Evolutionary conservation across 371 early-diverging fungal genomes (phyloP).

Genomic region (Haplosporangium sp.): DNA sequence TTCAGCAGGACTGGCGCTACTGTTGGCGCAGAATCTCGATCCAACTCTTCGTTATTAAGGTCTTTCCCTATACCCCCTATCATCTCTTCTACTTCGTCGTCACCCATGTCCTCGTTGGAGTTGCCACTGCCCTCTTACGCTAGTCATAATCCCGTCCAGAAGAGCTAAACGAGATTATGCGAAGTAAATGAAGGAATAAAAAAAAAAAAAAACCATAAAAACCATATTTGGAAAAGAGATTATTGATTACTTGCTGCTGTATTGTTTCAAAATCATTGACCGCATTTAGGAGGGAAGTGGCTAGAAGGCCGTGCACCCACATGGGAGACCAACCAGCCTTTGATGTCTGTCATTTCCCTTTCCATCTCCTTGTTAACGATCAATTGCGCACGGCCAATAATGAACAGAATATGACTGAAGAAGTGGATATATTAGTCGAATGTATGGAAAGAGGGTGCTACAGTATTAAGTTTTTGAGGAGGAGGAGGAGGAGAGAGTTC

Average conservation of each 20-base stretch:
- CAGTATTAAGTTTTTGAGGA: too few relatives aligned
- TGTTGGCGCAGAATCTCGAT: slow-evolving; percentile 1
- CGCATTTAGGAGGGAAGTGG: too few relatives aligned
- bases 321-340: too few relatives aligned
- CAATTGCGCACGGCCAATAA: too few relatives aligned
- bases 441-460: too few relatives aligned
- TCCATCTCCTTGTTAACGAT: too few relatives aligned
- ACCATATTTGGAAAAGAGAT: neutral
- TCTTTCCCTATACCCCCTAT: slow-evolving; percentile 38
- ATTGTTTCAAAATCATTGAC: too few relatives aligned
- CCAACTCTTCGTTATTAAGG: slow-evolving; percentile 20
- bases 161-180: neutral
- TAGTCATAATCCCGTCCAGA: neutral
- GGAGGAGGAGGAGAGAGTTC: too few relatives aligned
- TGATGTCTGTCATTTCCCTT: too few relatives aligned
- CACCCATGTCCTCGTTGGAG: neutral
- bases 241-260: neutral
- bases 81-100: neutral
- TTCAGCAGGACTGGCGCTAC: neutral
- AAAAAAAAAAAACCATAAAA: slow-evolving; percentile 7
- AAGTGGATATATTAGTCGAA: too few relatives aligned
- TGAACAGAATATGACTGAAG: too few relatives aligned
- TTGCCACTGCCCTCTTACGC: neutral
- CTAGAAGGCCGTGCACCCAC: too few relatives aligned
- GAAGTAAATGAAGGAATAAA: neutral